Evolutionary conservation across 495 filamentous ascomycete species (phyloP).

Genomic region (Podospora sp.): DNA sequence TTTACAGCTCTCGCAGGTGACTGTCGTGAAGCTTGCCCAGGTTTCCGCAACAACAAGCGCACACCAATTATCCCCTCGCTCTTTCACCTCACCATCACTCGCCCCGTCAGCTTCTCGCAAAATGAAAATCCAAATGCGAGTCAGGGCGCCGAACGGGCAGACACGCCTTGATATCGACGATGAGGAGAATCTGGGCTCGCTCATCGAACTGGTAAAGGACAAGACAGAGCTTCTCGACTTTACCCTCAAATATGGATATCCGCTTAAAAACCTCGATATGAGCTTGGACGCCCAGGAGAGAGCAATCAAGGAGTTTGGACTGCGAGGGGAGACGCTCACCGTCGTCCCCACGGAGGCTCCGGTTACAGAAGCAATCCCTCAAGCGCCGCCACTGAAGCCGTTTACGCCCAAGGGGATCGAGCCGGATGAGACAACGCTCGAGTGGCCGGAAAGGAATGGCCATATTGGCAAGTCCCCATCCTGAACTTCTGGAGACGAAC

Average conservation of each 20-base stretch:
- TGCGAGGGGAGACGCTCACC: conserved; percentile 84
- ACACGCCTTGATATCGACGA: conserved; percentile 64
- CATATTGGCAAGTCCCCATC: conserved; percentile 32
- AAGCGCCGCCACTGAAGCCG: conserved; percentile 18
- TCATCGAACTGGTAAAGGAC: conserved; percentile 49
- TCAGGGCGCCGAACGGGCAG: conserved; percentile 42
- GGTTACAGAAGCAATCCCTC: neutral
- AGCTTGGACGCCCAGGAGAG: conserved; percentile 36
- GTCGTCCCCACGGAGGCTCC: conserved; percentile 48
- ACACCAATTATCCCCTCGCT: neutral
- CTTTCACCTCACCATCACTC: neutral
- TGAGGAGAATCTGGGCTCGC: conserved; percentile 57
- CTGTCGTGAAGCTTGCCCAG: neutral
- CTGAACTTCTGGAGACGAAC: neutral
- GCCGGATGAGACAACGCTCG: conserved; percentile 39
- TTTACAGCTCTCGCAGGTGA: no score
- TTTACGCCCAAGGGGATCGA: conserved; percentile 39
- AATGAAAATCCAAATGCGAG: conserved; percentile 42
- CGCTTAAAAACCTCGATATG: conserved; percentile 69
- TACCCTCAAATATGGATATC: conserved; percentile 87
- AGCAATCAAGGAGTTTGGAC: conserved; percentile 56
- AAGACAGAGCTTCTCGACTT: conserved; percentile 52
- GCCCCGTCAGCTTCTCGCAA: conserved; percentile 2
- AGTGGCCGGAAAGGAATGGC: conserved; percentile 37
- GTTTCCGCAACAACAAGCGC: neutral